Conservation (phyloP, 768 basidiomycete genomes). For the Calocybe indica region DNA sequence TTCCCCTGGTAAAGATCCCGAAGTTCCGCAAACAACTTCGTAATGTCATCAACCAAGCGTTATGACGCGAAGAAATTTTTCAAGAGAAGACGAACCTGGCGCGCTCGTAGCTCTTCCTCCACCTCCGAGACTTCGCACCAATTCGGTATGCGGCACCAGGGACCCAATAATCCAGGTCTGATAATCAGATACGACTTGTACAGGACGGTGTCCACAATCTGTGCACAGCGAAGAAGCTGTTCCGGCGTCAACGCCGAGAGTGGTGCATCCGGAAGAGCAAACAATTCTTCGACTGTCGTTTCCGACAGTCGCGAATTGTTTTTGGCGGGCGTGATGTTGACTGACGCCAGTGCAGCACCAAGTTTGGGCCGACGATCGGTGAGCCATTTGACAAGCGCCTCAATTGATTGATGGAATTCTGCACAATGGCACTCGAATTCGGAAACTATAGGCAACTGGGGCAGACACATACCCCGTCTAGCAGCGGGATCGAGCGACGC, state of each 20-base stretch:
- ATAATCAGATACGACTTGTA: slow-evolving; percentile 90
- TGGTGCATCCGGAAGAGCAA: slow-evolving; percentile 71
- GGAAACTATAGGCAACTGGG: background rate
- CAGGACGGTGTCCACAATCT: slow-evolving; percentile 91
- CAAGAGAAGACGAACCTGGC: slow-evolving; percentile 48
- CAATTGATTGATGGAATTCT: slow-evolving; percentile 67
- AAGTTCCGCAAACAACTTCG: slow-evolving; percentile 86
- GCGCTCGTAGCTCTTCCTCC: slow-evolving; percentile 76
- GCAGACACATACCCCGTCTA: slow-evolving; percentile 7
- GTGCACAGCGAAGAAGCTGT: slow-evolving; percentile 82
- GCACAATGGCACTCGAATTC: slow-evolving; percentile 28
- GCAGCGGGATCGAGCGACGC: slow-evolving; percentile 19
- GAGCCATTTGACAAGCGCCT: slow-evolving; percentile 82
- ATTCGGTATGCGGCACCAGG: slow-evolving; percentile 85
- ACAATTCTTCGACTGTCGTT: slow-evolving; percentile 67
- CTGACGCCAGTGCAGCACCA: slow-evolving; percentile 62
- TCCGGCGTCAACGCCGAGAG: slow-evolving; percentile 71
- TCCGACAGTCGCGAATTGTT: slow-evolving; percentile 70
- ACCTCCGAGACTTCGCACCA: slow-evolving; percentile 98
- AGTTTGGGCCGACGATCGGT: slow-evolving; percentile 88
- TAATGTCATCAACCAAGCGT: no score
- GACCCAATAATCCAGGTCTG: slow-evolving; percentile 74
- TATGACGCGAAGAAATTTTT: background rate
- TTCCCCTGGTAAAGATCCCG: slow-evolving; percentile 90
- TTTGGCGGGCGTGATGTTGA: slow-evolving; percentile 59